These are phyloP conservation scores for Psophocarpus tetragonolobus DNA, from an alignment of 306 rosid species.

Conservation along the genomic window DNA sequence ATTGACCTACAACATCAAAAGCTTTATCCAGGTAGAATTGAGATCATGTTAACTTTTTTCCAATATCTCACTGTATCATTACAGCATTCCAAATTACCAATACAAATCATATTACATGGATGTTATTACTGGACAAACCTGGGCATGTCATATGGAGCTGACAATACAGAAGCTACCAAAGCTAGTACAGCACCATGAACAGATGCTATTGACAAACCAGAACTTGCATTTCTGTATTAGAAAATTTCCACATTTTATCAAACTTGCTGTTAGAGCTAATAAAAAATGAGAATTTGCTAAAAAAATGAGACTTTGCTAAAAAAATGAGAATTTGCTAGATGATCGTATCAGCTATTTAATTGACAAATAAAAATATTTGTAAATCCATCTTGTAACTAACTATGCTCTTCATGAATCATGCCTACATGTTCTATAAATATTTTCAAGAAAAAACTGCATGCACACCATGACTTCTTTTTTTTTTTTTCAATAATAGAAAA, in stretches of 20 bases:
- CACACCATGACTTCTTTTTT: not conserved
- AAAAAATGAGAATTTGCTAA: conserved; percentile 7
- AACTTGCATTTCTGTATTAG: conserved; percentile 64
- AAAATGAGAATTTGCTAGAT: not conserved
- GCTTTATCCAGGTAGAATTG: not conserved
- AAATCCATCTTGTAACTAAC: not conserved
- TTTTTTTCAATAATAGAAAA: conserved; percentile 12
- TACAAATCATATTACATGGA: conserved; percentile 20
- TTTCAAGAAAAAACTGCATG: conserved; percentile 15
- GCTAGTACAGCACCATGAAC: conserved; percentile 93
- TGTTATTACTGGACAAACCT: conserved; percentile 54
- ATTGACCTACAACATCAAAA: not conserved
- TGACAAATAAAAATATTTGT: conserved; percentile 1
- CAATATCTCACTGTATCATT: not conserved
- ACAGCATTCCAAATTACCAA: conserved; percentile 8
- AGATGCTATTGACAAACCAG: conserved; percentile 74
- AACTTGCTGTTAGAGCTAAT: not conserved
- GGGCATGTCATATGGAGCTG: conserved; percentile 98
- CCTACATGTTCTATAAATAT: not conserved
- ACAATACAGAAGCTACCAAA: conserved; percentile 86
- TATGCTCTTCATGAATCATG: conserved; percentile 22
- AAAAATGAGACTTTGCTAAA: too few relatives aligned
- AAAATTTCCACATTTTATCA: conserved; percentile 27
- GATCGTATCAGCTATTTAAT: not conserved
- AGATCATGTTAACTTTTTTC: not conserved